Percentiles rank a stretch among this genome's conserved stretches.
Evolutionary conservation across 2,329 filamentous ascomycete genomes (phyloP).

Genomic region (Colletotrichum theobromicola): DNA sequence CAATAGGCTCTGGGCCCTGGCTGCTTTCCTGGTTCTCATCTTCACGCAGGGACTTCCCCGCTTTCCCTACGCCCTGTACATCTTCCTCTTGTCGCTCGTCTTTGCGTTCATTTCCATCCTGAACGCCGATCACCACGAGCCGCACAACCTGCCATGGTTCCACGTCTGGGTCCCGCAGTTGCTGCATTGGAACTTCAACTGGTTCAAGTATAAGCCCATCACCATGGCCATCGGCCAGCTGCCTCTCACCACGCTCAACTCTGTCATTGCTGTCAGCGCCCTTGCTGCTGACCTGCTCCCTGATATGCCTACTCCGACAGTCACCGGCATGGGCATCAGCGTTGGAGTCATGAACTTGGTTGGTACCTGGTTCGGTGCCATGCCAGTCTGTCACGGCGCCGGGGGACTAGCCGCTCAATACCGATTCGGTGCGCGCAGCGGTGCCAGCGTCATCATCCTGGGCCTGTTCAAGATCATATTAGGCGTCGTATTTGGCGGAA

Average conservation of each 20-base stretch:
- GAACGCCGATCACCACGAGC: slow-evolving; percentile 25
- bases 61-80: slow-evolving; percentile 78
- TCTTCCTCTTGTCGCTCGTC: slow-evolving; percentile 72
- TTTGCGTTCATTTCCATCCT: slow-evolving; percentile 59
- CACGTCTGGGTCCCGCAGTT: slow-evolving; percentile 65
- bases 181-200: slow-evolving; percentile 47
- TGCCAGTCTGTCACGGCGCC: slow-evolving; percentile 94
- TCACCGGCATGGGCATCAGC: slow-evolving; percentile 80
- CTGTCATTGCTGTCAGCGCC: slow-evolving; percentile 84
- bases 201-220: slow-evolving; percentile 37
- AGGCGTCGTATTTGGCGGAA: slow-evolving; percentile 76
- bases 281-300: slow-evolving; percentile 81
- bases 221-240: slow-evolving; percentile 82
- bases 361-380: slow-evolving; percentile 90
- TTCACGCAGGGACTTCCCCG: slow-evolving; percentile 66
- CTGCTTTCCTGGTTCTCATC: slow-evolving; percentile 74
- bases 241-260: slow-evolving; percentile 91
- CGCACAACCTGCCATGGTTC: slow-evolving; percentile 52
- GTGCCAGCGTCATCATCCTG: slow-evolving; percentile 81
- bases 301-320: slow-evolving; percentile 67
- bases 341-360: slow-evolving; percentile 84
- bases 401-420: slow-evolving; percentile 91
- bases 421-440: slow-evolving; percentile 88
- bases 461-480: slow-evolving; percentile 77
- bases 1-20: slow-evolving; percentile 79